A percentile compares a stretch with the other conserved stretches of the same genome.
phyloP scores from a whole-genome alignment of 768 basidiomycete species.

The Ramaria sp. region DNA sequence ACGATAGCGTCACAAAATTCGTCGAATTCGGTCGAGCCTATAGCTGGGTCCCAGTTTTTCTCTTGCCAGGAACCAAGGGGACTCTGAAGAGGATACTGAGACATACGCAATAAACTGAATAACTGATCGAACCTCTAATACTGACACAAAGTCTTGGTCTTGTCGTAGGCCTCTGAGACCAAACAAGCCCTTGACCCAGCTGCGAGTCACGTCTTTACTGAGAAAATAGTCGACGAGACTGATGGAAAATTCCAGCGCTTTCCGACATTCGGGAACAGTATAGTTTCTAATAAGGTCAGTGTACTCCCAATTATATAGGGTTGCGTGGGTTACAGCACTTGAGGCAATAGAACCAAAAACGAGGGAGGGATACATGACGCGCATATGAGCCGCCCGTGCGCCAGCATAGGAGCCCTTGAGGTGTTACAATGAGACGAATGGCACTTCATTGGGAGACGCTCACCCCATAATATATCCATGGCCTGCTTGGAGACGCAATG shows the following conservation, averaged over 20 bases:
- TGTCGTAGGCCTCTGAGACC: slow-evolving; percentile 58
- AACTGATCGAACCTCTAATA: slow-evolving; percentile 43
- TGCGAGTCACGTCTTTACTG: slow-evolving; percentile 31
- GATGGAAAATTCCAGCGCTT: slow-evolving; percentile 46
- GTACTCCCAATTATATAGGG: slow-evolving; percentile 77
- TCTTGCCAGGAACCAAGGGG: slow-evolving; percentile 72
- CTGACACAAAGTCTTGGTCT: slow-evolving; percentile 68
- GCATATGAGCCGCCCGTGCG: slow-evolving; percentile 88
- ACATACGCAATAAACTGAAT: slow-evolving; percentile 10
- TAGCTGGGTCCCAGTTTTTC: slow-evolving; percentile 76
- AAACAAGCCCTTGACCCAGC: slow-evolving; percentile 59
- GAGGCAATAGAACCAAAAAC: slow-evolving; percentile 85
- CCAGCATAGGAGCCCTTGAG: slow-evolving; percentile 80
- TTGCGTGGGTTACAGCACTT: slow-evolving; percentile 83
- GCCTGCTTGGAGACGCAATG: slow-evolving; percentile 58
- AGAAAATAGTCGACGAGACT: slow-evolving; percentile 53
- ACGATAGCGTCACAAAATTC: slow-evolving; percentile 51
- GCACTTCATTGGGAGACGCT: slow-evolving; percentile 14
- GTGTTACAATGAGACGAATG: neutral
- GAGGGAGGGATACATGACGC: slow-evolving; percentile 75
- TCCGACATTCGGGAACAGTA: slow-evolving; percentile 52
- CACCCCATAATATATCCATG: slow-evolving; percentile 94
- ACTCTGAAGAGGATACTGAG: slow-evolving; percentile 22
- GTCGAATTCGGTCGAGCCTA: slow-evolving; percentile 52
- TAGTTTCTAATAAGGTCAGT: slow-evolving; percentile 69